Base-by-base conservation (phyloP, 2,329 filamentous ascomycete genomes). In the Microsporum canis region DNA sequence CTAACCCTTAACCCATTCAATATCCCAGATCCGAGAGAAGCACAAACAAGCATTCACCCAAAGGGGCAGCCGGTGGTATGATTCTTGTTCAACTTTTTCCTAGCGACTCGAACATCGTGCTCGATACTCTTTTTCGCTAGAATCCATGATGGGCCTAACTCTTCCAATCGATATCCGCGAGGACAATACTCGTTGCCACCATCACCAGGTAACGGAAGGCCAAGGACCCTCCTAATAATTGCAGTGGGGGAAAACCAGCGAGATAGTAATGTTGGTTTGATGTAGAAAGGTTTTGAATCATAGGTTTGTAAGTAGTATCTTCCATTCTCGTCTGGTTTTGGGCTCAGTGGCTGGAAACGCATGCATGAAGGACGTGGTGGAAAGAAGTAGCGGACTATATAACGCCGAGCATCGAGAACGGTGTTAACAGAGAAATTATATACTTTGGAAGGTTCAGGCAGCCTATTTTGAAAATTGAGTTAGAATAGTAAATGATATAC, bases 251-350 rank as follows among this genome's bases (percentile, higher is more conserved):
- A 82, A 45, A 49, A 8, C 83, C 81, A 89, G 62, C 82, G 80
- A 66, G 79, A 82, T 81, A 79, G 82, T 39, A 81, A 70, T 0
- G 80, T 86, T 31, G 78, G 78, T 62, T 80, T 78, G 31, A 82
- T 76, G 70, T 88, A 88, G 72, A 82, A 88, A 1, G 87, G 87
- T 56, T 84, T 80, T 8, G 82, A 80, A 17, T 84, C 77, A 71
- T 83, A 88, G 43, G 76, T 66, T 0, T 75, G 71, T 67, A 73
- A 71, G 59, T 79, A 76, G 63, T 83, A 78, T 2, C 80, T 79
- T 0, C 82, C 81, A 0, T 81, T 80, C 36, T 78, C 72, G 6
- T 88, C 81, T 0, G 80, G 75, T 0, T 75, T 61, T 1, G 81
- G 74, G 0, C 74, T 73, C 49, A 83, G 68, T 3, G 68, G 65